Evolutionary conservation across 352 stramenopile genomes (phyloP), one percentile per base, ranked within the genome.

Genomic region (Pythium grandisporangium): DNA sequence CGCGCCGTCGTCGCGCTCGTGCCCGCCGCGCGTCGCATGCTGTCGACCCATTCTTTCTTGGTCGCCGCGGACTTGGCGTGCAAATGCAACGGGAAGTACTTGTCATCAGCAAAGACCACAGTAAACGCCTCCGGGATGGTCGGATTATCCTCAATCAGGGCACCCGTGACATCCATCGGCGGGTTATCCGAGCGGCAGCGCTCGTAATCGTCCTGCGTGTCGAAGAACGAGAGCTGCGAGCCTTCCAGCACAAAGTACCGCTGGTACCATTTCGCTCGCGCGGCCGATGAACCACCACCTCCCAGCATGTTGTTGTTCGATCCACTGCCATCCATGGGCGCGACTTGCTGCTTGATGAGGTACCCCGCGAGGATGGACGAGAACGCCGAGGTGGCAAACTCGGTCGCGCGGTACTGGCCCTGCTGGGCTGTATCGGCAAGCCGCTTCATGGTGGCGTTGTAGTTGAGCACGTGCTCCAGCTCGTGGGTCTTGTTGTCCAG

Each of bases 401-500:
- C 80, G n/a, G 79, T 88, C 14, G 77, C 78, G 16, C 80, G 77
- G 51, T 88, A 89, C 32, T 93, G 79, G 12, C 80, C 74, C 36
- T 91, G 72, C 58, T 91, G 80, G 33, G 80, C 80, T 34, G 78
- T 89, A 46, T 93, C 80, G 2, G 78, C 80, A 4, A 93, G 63
- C 1, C 75, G 71, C 56, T 88, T 88, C 58, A 93, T 64, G n/a
- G 80, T 93, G 21, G 77, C 76, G 25, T 93, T 93, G 56, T 93
- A 77, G 53, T 85, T 88, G 35, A 91, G 45, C 48, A 93, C 80
- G 62, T 93, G 75, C 48, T 93, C 80, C 14, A 93, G 55, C 52
- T 93, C 78, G 48, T 89, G 84, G 13, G 76, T 91, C 58, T 93
- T 91, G 53, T 87, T 91, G 32, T 93, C 78, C 22, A 93, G 48